Percentiles rank a stretch among this genome's conserved stretches.
phyloP scores from a whole-genome alignment of 176 grass and related monocot species.

The Leersia perrieri region DNA sequence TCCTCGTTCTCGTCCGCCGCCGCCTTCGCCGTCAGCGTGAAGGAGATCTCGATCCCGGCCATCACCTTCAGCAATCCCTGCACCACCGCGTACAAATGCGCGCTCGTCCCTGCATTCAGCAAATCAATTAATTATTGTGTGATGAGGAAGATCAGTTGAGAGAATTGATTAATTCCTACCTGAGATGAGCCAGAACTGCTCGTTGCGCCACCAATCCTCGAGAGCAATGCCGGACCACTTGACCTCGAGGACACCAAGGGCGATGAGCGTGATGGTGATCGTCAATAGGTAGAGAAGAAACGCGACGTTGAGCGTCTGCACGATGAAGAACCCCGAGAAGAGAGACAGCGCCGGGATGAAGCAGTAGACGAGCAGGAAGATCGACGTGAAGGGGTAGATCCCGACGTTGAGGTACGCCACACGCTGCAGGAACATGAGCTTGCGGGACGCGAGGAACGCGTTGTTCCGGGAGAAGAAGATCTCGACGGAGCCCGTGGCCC shows the following conservation, averaged over 20 bases:
- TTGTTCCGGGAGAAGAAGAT: constrained; percentile 99
- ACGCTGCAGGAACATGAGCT: constrained; percentile 78
- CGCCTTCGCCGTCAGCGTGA: constrained; percentile 79
- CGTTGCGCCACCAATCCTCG: constrained; percentile 97
- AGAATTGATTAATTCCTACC: background rate
- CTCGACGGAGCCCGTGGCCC: constrained; percentile 94
- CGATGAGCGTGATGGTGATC: constrained; percentile 83
- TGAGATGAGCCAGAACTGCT: constrained; percentile 97
- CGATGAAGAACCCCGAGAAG: constrained; percentile 95
- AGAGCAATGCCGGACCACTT: constrained; percentile 81
- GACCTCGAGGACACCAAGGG: constrained; percentile 81
- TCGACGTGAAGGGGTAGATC: constrained; percentile 30
- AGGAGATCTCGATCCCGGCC: constrained; percentile 89
- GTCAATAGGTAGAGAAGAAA: constrained; percentile 87
- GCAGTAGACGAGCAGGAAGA: constrained; percentile 68
- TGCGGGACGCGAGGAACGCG: constrained; percentile 63
- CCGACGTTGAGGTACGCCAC: constrained; percentile 38
- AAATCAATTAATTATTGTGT: too few relatives aligned
- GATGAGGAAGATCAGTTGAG: background rate
- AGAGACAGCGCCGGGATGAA: constrained; percentile 98
- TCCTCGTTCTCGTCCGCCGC: constrained; percentile 67
- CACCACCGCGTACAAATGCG: constrained; percentile 76
- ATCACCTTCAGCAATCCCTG: constrained; percentile 79
- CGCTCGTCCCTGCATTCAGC: constrained; percentile 44
- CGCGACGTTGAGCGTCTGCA: constrained; percentile 82